Evolutionary conservation across 1,284 basidiomycete genomes (phyloP), one percentile per base, ranked within the genome.

Genomic region (Sutorius eximius): DNA sequence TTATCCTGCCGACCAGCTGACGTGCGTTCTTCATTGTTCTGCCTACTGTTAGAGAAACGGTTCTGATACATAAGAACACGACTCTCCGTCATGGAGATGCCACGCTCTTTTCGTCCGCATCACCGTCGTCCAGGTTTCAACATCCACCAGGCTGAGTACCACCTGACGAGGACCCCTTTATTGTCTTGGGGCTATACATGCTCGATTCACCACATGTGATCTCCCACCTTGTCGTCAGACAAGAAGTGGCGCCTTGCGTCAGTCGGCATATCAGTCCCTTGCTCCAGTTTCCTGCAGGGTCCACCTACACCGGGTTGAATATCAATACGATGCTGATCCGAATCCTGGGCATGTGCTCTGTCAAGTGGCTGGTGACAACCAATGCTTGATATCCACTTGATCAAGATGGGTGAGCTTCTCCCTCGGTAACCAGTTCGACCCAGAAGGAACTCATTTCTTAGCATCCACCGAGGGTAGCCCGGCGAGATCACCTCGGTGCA

Each of bases 1-100:
- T 65, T 66, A 63, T 65, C 46, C 29, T 46, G 46, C 53, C 57
- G 61, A 46, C 57, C 64, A 65, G 37, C 44, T 51, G 54, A 57
- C 66, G 53, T 65, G 67, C 62, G 59, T 67, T 61, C 55, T 68
- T 56, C 61, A 60, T 64, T 49, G 37, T 55, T 53, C 45, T 49
- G 45, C 49, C 55, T 45, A 32, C 43, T 50, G 32, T 27, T 18
- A 45, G 71, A 60, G 51, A 55, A 18, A 55, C n/a, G 71, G 66
- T 69, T 71, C 71, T 45, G 54, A 47, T 53, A 22, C 36, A 36
- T 18, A 44, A 51, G 48, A 51, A 63, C 52, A 60, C 51, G 62
- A 49, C 34, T 27, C 41, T 48, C 30, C 44, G 33, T 53, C 45
- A 53, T 49, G 55, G 37, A 45, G 16, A 2, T 49, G 18, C 54